phyloP scores from a whole-genome alignment of 495 filamentous ascomycete species.

The Penicillium dipodomyicola region DNA sequence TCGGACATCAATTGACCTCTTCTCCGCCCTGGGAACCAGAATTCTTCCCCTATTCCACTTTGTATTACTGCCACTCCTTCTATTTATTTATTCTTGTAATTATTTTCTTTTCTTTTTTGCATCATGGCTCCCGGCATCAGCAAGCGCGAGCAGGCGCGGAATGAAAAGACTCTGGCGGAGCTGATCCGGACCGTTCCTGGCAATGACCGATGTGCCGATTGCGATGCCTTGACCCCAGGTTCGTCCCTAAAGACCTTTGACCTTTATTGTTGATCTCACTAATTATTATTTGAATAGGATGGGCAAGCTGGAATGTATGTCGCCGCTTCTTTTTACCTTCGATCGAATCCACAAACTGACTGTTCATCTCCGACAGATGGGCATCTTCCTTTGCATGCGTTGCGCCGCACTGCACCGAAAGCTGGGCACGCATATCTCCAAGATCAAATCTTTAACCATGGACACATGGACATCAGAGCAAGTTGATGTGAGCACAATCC shows the following conservation, averaged over 20 bases:
- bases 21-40: conserved; percentile 20
- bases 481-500: conserved; percentile 69
- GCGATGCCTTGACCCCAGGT: conserved; percentile 90
- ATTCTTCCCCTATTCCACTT: conserved; percentile 21
- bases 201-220: conserved; percentile 95
- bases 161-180: conserved; percentile 88
- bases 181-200: conserved; percentile 83
- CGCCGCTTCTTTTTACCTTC: background rate
- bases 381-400: conserved; percentile 95
- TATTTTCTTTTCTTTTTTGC: conserved; percentile 9
- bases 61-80: conserved; percentile 24
- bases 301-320: conserved; percentile 98
- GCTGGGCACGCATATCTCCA: conserved; percentile 94
- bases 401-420: conserved; percentile 96
- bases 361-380: conserved; percentile 58
- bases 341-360: conserved; percentile 23
- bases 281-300: conserved; percentile 54
- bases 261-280: conserved; percentile 4
- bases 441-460: conserved; percentile 98
- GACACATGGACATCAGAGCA: conserved; percentile 94
- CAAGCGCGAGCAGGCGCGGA: conserved; percentile 96
- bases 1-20: conserved; percentile 8
- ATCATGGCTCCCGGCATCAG: conserved; percentile 59
- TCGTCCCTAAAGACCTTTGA: conserved; percentile 27
- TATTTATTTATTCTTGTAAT: conserved; percentile 8